A percentile compares a stretch with the other conserved stretches of the same genome.
Conservation (phyloP, 2,329 filamentous ascomycete genomes). For the Colletotrichum sp. region DNA sequence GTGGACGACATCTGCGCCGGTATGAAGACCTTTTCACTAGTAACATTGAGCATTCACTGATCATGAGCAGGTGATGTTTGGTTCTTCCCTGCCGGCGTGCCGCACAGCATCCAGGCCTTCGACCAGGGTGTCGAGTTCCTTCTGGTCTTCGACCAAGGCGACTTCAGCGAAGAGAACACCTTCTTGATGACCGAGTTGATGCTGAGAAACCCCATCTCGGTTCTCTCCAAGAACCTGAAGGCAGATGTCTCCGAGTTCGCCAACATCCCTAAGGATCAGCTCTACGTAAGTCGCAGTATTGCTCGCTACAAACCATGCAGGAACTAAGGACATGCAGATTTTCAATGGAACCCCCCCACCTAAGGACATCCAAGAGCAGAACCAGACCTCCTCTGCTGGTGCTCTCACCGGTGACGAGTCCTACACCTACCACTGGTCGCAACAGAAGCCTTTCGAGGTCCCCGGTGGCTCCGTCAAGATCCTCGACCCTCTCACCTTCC, state of each 20-base stretch:
- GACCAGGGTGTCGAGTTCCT: slow-evolving; percentile 63
- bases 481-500: slow-evolving; percentile 62
- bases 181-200: slow-evolving; percentile 63
- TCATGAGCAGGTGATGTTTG: slow-evolving; percentile 52
- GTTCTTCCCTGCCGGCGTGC: slow-evolving; percentile 56
- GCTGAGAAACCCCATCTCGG: slow-evolving; percentile 53
- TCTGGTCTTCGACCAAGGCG: slow-evolving; percentile 63
- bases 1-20: slow-evolving; percentile 49
- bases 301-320: fast-evolving
- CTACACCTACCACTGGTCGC: slow-evolving; percentile 57
- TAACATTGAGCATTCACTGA: neutral
- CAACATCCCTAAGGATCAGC: slow-evolving; percentile 49
- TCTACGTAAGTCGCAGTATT: slow-evolving; percentile 35
- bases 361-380: slow-evolving; percentile 49
- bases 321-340: slow-evolving; percentile 31
- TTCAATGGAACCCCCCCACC: slow-evolving; percentile 57
- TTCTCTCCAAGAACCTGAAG: slow-evolving; percentile 61
- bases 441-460: slow-evolving; percentile 53
- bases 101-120: slow-evolving; percentile 60
- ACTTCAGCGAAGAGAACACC: slow-evolving; percentile 64
- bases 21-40: too few species aligned
- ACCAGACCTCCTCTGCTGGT: slow-evolving; percentile 50
- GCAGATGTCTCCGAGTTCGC: slow-evolving; percentile 52
- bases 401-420: slow-evolving; percentile 39
- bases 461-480: slow-evolving; percentile 66